These are phyloP conservation scores for Lodderomyces parapsilosis DNA, from an alignment of 1,139 yeast species.

Conservation along the genomic window DNA sequence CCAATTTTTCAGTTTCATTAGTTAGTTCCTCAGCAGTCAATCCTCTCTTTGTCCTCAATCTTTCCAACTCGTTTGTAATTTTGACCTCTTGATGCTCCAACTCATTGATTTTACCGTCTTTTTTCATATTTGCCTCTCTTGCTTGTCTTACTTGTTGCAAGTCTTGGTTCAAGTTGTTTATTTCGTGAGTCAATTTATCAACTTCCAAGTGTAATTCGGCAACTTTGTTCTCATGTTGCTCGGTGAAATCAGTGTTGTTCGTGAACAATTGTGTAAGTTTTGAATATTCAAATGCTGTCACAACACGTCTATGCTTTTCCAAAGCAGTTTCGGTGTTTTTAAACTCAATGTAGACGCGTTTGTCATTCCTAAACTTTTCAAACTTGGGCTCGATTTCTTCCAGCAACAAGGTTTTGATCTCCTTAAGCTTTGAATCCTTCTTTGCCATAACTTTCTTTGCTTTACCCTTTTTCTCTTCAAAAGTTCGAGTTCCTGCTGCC, in stretches of 20 bases:
- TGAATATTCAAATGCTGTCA: constrained; percentile 75
- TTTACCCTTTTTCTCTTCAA: constrained; percentile 89
- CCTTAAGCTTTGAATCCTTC: constrained; percentile 80
- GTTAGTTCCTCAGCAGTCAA: constrained; percentile 52
- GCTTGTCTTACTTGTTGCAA: constrained; percentile 52
- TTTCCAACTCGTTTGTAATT: constrained; percentile 64
- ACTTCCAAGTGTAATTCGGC: constrained; percentile 35
- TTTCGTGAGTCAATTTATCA: constrained; percentile 52
- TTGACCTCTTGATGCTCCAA: constrained; percentile 60
- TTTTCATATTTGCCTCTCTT: constrained; percentile 59
- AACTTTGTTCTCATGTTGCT: constrained; percentile 35
- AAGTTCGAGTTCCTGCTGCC: constrained; percentile 97
- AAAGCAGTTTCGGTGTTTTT: constrained; percentile 82
- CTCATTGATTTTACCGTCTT: constrained; percentile 61
- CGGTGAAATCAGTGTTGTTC: constrained; percentile 38
- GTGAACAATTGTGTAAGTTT: constrained; percentile 41
- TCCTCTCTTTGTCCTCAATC: constrained; percentile 63
- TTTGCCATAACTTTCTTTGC: constrained; percentile 91
- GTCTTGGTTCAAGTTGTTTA: constrained; percentile 60
- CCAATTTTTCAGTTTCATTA: constrained; percentile 39
- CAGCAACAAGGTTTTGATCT: constrained; percentile 66
- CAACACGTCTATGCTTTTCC: constrained; percentile 71
- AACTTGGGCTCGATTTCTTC: constrained; percentile 95
- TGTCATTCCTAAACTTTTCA: constrained; percentile 76
- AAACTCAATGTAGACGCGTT: constrained; percentile 77